phyloP scores from a whole-genome alignment of 2,329 filamentous ascomycete species.

The Sporothrix curviconia region DNA sequence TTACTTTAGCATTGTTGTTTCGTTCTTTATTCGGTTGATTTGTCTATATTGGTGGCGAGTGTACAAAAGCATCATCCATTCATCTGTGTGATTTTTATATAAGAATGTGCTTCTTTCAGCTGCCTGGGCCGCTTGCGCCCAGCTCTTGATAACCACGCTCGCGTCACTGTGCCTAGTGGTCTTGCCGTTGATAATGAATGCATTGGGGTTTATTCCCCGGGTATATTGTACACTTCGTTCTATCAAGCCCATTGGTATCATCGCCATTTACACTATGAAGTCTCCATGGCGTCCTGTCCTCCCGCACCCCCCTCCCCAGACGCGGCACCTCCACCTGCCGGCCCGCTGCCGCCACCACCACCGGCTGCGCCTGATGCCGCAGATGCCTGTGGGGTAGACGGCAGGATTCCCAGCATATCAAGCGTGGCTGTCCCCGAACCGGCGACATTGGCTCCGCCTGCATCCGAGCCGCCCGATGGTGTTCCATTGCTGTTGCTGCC shows the following conservation, averaged over 20 bases:
- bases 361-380: not conserved
- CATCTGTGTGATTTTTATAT: too few species aligned
- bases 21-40: too few species aligned
- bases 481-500: not conserved
- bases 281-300: conserved; percentile 13
- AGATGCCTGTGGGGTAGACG: conserved; percentile 15
- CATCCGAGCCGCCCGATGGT: conserved; percentile 1
- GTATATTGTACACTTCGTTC: not conserved
- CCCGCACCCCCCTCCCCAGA: not conserved
- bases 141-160: too few species aligned
- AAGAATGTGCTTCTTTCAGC: too few species aligned
- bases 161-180: too few species aligned
- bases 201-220: not conserved
- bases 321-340: not conserved
- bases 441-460: not conserved
- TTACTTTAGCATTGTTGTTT: too few species aligned
- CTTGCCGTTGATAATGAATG: too few species aligned
- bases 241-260: too few species aligned
- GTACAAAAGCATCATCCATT: too few species aligned
- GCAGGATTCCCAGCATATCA: conserved; percentile 19
- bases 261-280: too few species aligned
- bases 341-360: not conserved
- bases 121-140: too few species aligned
- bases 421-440: not conserved
- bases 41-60: too few species aligned